Evolutionary conservation across 1,139 yeast species (phyloP), one percentile per base, ranked within the genome.

Genomic region (Yamadazyma diddensiae): DNA sequence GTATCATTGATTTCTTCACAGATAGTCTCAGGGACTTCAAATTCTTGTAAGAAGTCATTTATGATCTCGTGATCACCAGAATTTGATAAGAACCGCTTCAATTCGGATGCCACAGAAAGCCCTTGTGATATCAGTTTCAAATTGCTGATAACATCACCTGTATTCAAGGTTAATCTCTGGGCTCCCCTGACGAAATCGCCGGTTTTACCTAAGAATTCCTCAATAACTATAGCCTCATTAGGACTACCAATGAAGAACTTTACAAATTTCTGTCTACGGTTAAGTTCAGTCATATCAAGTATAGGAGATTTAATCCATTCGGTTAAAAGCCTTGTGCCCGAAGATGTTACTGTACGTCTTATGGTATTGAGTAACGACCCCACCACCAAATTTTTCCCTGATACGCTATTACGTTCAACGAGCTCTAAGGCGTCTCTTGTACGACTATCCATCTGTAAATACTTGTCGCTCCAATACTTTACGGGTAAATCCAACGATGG

Each of bases 291-390:
- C 0, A 74, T 46, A 45, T 82, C 74, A 4, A 83, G 65, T 0
- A 85, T 70, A 0, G 99, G 99, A 0, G 90, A 79, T 14, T 85
- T 70, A 3, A 92, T 59, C 97, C 97, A 88, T 34, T 81, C 80
- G 3, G 81, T 73, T 13, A 92, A 60, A 15, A 84, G 51, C 29
- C 98, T 64, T 0, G 95, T 64, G 0, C 98, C 98, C 0, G 94
- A 78, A 1, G 81, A 71, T 0, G 98, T 87, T 2, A 74, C 74
- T 0, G 97, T 92, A 35, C 82, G 62, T 37, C 77, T 74, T 6
- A 92, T 71, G 0, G 86, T 71, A 12, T 77, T 73, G 9, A 85
- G 60, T 12, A 92, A 57, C 0, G 96, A 80, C 0, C 96, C 96
- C 9, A 71, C 70, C 4, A 62, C 63, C 10, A 79, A 68, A 12